Base-by-base conservation (phyloP, 192 early-diverging fungal species). In the Gryganskiella cystojenkinii region DNA sequence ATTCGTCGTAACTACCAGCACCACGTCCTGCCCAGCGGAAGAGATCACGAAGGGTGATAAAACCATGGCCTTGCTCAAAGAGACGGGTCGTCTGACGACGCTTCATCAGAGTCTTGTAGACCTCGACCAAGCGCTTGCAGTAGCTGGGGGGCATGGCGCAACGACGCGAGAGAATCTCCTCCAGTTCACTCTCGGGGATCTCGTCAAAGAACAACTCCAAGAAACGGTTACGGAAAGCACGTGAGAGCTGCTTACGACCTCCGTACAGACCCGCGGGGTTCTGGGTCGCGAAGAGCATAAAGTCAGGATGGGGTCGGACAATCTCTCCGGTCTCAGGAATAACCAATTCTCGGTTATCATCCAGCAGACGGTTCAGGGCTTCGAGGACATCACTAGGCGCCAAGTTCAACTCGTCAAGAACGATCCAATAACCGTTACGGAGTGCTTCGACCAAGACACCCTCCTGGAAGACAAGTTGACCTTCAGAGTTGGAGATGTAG, bases 201-300 rank as follows among this genome's bases (percentile, higher is more conserved):
- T 99, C 98, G 67, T 92, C 92, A 79, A 99, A 99, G 69, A 98
- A 94, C 46, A 99, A 83, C 74, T 99, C 98, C 55, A 98, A 76
- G 78, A 99, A 99, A 67, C 98, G 90, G 80, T 98, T 99, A 17
- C 97, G 89, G 90, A 99, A 99, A 0, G 98, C 98, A 11, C 97
- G 86, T 0, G 95, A 97, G 22, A 99, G 86, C 37, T 91, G 91
- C 79, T 99, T 98, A 50, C 98, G 92, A 11, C 98, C 98, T 58
- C 96, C 97, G 79, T 99, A 99, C 28, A 94, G 82, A 7, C 97
- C 97, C n/a, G 98, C 91, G 5, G 98, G 98, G 79, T 99, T 99
- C 80, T 99, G 98, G 22, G 98, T 99, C 27, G 98, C 98, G 86
- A 99, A 99, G 14, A 99, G 87, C 93, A 95, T 95, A 80, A 99